Conservation (phyloP, 2,329 filamentous ascomycete species). For the Colletotrichum tabaci region DNA sequence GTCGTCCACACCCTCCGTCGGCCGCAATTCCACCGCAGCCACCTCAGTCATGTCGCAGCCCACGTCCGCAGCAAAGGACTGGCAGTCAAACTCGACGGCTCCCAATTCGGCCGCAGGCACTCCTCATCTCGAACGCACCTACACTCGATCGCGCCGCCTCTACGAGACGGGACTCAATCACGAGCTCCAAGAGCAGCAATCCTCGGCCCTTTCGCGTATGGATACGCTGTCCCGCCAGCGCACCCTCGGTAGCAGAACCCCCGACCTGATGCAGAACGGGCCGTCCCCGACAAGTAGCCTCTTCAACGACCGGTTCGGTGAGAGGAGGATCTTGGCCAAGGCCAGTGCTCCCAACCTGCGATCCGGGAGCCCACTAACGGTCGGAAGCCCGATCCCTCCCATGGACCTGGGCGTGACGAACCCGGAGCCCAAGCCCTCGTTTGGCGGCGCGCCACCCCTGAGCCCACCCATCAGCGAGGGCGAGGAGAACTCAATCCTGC, state of each 20-base stretch:
- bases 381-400: slow-evolving; percentile 54
- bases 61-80: slow-evolving; percentile 66
- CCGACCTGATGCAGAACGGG: slow-evolving; percentile 59
- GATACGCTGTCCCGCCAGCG: slow-evolving; percentile 82
- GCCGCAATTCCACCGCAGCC: slow-evolving; percentile 86
- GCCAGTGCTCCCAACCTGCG: slow-evolving; percentile 80
- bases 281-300: slow-evolving; percentile 62
- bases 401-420: slow-evolving; percentile 45
- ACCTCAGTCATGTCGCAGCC: slow-evolving; percentile 88
- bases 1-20: slow-evolving; percentile 77
- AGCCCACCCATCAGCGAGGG: slow-evolving; percentile 77
- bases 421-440: slow-evolving; percentile 50
- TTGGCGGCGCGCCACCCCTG: slow-evolving; percentile 56
- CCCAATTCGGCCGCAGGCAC: slow-evolving; percentile 55
- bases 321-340: slow-evolving; percentile 65
- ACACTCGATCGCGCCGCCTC: slow-evolving; percentile 80
- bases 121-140: slow-evolving; percentile 72
- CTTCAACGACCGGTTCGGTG: slow-evolving; percentile 63
- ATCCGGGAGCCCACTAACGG: slow-evolving; percentile 65
- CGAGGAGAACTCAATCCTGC: slow-evolving; percentile 76
- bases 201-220: slow-evolving; percentile 81
- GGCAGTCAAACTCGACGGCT: slow-evolving; percentile 57
- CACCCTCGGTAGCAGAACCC: slow-evolving; percentile 64
- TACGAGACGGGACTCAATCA: slow-evolving; percentile 89
- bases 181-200: slow-evolving; percentile 85